These are phyloP conservation scores for Eleusine coracana DNA, from an alignment of 176 grass and related monocot genomes.

Conservation along the genomic window DNA sequence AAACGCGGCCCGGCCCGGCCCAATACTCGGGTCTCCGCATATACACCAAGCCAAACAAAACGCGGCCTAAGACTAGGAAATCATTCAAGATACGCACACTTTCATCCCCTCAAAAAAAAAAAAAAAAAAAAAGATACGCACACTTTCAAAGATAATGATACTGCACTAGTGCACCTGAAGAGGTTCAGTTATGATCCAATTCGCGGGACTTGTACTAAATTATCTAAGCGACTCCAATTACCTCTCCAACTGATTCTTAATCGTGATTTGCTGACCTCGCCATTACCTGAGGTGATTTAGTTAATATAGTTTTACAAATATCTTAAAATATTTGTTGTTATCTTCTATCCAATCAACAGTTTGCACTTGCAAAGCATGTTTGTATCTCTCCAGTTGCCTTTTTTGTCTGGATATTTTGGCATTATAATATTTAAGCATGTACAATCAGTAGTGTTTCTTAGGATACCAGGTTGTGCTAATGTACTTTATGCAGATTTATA, in stretches of 20 bases:
- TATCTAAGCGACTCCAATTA: constrained; percentile 73
- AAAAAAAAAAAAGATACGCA: constrained; percentile 51
- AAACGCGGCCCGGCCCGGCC: constrained; percentile 14
- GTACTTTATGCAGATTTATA: background rate
- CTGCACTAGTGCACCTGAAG: constrained; percentile 95
- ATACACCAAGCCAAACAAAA: constrained; percentile 1
- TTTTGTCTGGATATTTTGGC: background rate
- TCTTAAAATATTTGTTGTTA: constrained; percentile 13
- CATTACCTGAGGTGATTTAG: constrained; percentile 59
- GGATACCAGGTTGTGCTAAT: background rate
- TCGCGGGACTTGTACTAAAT: constrained; percentile 62
- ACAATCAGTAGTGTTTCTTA: background rate
- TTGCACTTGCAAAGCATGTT: background rate
- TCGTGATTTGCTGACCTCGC: constrained; percentile 69
- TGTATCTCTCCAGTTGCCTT: background rate
- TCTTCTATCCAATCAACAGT: background rate
- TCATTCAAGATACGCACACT: constrained; percentile 71
- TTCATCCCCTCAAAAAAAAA: constrained; percentile 2
- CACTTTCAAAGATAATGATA: constrained; percentile 84
- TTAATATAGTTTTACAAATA: background rate
- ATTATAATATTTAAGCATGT: constrained; percentile 24
- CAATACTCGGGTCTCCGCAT: background rate
- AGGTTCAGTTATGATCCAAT: constrained; percentile 81
- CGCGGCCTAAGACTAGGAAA: constrained; percentile 50
- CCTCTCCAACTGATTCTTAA: constrained; percentile 67